Evolutionary conservation across 2,329 filamentous ascomycete genomes (phyloP), one percentile per base, ranked within the genome.

Genomic region (Clarireedia paspali): DNA sequence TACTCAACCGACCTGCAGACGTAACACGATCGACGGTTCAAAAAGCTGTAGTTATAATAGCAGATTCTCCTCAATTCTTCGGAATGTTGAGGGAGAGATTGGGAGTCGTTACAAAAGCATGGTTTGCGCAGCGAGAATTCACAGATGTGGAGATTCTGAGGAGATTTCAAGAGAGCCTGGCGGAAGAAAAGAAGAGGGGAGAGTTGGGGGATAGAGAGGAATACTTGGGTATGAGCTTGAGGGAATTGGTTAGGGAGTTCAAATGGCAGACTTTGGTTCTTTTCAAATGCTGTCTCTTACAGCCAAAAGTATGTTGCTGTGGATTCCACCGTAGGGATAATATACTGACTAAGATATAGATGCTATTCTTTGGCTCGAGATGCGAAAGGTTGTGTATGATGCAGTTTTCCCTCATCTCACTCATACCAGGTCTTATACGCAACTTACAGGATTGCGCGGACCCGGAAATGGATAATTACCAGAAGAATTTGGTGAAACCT

Each of bases 1-100:
- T 99, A 60, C 80, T 90, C 62, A 84, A 89, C 68, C 83, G 89
- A 27, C 88, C 91, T 0, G 77, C 87, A 50, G 92, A 97, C 57
- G 94, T 99, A 51, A 99, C 94, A n/a, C 82, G 94, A 59, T 96
- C 90, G 58, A 96, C 94, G 1, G 94, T 99, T 44, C 94, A 99
- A 71, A 99, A 99, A 75, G 94, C 92, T 14, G 91, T 99, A 3
- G 92, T 99, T 47, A 91, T 96, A 55, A 90, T 99, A 64, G 91
- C 89, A 54, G 89, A 96, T 71, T 90, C 84, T 60, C 94, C 94
- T 7, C 88, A 94, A 68, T 84, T 84, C 66, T 95, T 99, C 71
- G 91, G 91, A 55, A 88, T 94, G 74, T 75, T 99, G 69, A 85
- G 92, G 66, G 89, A 97, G 72, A 87, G 94, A 63, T 75, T 99